Conservation (phyloP, 2,329 filamentous ascomycete species). For the Aspergillus japonicus region DNA sequence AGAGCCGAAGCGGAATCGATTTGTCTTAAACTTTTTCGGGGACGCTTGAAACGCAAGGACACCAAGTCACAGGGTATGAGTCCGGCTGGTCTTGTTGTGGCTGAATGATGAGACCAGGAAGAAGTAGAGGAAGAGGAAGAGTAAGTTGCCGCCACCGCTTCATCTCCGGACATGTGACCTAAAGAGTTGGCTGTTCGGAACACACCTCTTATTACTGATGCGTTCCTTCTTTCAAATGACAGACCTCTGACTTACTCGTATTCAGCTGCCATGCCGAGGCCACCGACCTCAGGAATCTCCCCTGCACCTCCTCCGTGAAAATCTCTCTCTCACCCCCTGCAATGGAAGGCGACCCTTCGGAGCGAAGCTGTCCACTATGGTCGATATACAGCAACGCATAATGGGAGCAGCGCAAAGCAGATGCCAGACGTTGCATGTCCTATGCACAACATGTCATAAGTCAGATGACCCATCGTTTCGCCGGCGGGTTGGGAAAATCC, state of each 20-base stretch:
- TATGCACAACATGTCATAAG: slow-evolving; percentile 15
- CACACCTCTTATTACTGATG: background rate
- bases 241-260: slow-evolving; percentile 23
- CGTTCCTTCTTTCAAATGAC: background rate
- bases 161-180: slow-evolving; percentile 15
- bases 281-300: slow-evolving; percentile 33
- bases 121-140: slow-evolving; percentile 11
- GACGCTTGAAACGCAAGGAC: slow-evolving; percentile 27
- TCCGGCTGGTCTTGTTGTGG: slow-evolving; percentile 19
- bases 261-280: slow-evolving; percentile 21
- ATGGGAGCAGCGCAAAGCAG: slow-evolving; percentile 32
- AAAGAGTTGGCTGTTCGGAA: slow-evolving; percentile 1
- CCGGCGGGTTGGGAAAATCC: background rate
- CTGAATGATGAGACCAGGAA: slow-evolving; percentile 25
- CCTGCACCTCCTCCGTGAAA: slow-evolving; percentile 38
- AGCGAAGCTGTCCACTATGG: slow-evolving; percentile 32
- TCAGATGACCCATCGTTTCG: slow-evolving; percentile 6
- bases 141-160: slow-evolving; percentile 8
- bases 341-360: slow-evolving; percentile 35
- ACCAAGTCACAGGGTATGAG: slow-evolving; percentile 36
- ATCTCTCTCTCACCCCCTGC: slow-evolving; percentile 32
- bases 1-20: slow-evolving; percentile 10
- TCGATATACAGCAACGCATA: slow-evolving; percentile 41
- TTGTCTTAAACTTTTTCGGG: slow-evolving; percentile 23
- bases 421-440: slow-evolving; percentile 18